phyloP scores from a whole-genome alignment of 2,329 filamentous ascomycete genomes.

The Nigrograna mackinnonii region DNA sequence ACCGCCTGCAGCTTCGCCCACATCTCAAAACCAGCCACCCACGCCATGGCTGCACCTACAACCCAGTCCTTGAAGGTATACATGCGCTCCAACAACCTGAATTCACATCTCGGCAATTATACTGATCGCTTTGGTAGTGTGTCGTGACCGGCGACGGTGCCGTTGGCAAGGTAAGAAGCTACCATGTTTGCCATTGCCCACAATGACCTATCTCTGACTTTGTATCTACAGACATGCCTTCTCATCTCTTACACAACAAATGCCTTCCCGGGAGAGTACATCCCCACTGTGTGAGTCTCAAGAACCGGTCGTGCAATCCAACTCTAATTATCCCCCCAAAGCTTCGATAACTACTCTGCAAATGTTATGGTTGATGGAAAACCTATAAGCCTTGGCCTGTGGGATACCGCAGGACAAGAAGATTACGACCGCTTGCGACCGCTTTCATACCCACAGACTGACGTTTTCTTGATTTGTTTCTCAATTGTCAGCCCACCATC shows the following conservation, averaged over 20 bases:
- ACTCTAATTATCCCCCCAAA: slow-evolving; percentile 45
- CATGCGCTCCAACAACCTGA: slow-evolving; percentile 1
- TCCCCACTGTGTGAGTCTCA: slow-evolving; percentile 83
- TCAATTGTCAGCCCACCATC: slow-evolving; percentile 97
- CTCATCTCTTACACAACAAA: slow-evolving; percentile 99
- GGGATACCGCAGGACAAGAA: slow-evolving; percentile 99
- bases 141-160: slow-evolving; percentile 99
- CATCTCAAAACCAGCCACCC: slow-evolving; percentile 14
- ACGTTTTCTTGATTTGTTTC: slow-evolving; percentile 98
- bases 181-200: slow-evolving; percentile 6
- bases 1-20: slow-evolving; percentile 17
- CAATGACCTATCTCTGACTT: slow-evolving; percentile 6
- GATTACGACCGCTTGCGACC: slow-evolving; percentile 96
- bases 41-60: slow-evolving; percentile 73
- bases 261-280: slow-evolving; percentile 99
- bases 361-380: slow-evolving; percentile 99
- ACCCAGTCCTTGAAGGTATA: slow-evolving; percentile 90
- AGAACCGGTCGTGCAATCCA: slow-evolving; percentile 6
- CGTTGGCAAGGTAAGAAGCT: slow-evolving; percentile 82
- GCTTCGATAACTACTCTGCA: slow-evolving; percentile 98
- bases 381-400: slow-evolving; percentile 93
- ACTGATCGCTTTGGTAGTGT: slow-evolving; percentile 63
- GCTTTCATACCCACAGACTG: slow-evolving; percentile 96
- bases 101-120: not conserved
- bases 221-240: slow-evolving; percentile 79